Evolutionary conservation across 192 early-diverging fungal genomes (phyloP).

Genomic region (Linderina pennispora): DNA sequence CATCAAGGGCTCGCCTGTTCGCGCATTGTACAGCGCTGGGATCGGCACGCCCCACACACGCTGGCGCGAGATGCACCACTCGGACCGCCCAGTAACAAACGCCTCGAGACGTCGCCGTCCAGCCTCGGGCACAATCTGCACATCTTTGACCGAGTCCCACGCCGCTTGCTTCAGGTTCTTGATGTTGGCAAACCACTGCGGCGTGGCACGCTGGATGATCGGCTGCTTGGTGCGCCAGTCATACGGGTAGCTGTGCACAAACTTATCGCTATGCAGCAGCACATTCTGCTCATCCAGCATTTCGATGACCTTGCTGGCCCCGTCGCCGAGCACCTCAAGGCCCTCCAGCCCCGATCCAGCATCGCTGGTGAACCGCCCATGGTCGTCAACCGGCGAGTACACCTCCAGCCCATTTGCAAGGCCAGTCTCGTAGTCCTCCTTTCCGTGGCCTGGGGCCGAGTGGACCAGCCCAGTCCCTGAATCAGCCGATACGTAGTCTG

Average conservation of each 20-base stretch:
- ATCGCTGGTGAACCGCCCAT: slow-evolving; percentile 62
- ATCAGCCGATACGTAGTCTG: slow-evolving; percentile 60
- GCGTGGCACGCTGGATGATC: slow-evolving; percentile 69
- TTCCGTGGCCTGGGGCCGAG: slow-evolving; percentile 75
- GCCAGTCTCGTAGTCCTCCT: slow-evolving; percentile 74
- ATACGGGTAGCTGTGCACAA: slow-evolving; percentile 73
- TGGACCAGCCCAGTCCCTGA: slow-evolving; percentile 80
- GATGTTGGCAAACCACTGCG: slow-evolving; percentile 80
- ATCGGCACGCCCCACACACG: slow-evolving; percentile 80
- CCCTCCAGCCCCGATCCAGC: slow-evolving; percentile 57
- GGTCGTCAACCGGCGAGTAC: slow-evolving; percentile 67
- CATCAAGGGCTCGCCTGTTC: slow-evolving; percentile 57
- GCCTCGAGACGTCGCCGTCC: slow-evolving; percentile 53
- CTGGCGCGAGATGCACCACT: slow-evolving; percentile 84
- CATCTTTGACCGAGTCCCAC: slow-evolving; percentile 47
- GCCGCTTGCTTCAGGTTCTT: slow-evolving; percentile 56
- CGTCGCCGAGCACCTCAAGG: slow-evolving; percentile 53
- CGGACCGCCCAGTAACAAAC: slow-evolving; percentile 61
- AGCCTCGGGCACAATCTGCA: slow-evolving; percentile 57
- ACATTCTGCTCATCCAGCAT: slow-evolving; percentile 30
- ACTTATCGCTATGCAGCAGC: slow-evolving; percentile 49
- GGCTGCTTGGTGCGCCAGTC: slow-evolving; percentile 83
- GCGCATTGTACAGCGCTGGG: slow-evolving; percentile 62
- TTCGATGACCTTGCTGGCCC: slow-evolving; percentile 52
- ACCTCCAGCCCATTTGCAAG: slow-evolving; percentile 48